Evolutionary conservation across 2,329 filamentous ascomycete species (phyloP).

Genomic region (Aaosphaeria arxii): DNA sequence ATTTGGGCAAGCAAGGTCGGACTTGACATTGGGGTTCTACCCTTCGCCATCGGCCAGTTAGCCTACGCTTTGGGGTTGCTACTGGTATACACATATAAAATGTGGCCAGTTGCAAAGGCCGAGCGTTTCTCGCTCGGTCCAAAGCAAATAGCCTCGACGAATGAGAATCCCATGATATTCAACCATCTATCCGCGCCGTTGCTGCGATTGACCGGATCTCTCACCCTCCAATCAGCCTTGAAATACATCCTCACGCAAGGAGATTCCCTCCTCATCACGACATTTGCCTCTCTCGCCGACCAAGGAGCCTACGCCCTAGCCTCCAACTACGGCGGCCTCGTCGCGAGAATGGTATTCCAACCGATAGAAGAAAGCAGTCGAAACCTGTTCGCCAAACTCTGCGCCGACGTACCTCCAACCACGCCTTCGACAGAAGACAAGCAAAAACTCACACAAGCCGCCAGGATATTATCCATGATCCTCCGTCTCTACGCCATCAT

Average conservation of each 20-base stretch:
- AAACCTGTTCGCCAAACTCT: slow-evolving; percentile 80
- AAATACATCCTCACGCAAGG: slow-evolving; percentile 95
- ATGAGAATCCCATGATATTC: slow-evolving; percentile 14
- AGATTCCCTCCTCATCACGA: slow-evolving; percentile 82
- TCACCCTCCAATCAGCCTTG: slow-evolving; percentile 83
- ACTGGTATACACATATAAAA: slow-evolving; percentile 65
- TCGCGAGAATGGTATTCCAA: slow-evolving; percentile 87
- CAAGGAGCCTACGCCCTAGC: slow-evolving; percentile 92
- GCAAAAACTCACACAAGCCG: slow-evolving; percentile 37
- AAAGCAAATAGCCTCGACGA: slow-evolving; percentile 38
- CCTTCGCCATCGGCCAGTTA: slow-evolving; percentile 85
- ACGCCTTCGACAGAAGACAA: slow-evolving; percentile 13
- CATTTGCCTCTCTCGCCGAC: slow-evolving; percentile 71
- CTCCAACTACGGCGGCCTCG: slow-evolving; percentile 84
- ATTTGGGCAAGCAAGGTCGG: slow-evolving; percentile 57
- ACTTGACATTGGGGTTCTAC: slow-evolving; percentile 68
- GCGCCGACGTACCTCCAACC: slow-evolving; percentile 44
- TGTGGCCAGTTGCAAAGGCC: slow-evolving; percentile 53
- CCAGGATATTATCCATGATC: slow-evolving; percentile 59
- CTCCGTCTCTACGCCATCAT: slow-evolving; percentile 73
- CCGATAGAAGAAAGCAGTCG: slow-evolving; percentile 93
- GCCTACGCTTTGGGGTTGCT: slow-evolving; percentile 70
- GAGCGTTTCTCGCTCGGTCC: slow-evolving; percentile 69
- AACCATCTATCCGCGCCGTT: slow-evolving; percentile 64
- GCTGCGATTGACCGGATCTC: slow-evolving; percentile 70